Conservation (phyloP, 2,329 filamentous ascomycete species). For the Fusarium palustre region DNA sequence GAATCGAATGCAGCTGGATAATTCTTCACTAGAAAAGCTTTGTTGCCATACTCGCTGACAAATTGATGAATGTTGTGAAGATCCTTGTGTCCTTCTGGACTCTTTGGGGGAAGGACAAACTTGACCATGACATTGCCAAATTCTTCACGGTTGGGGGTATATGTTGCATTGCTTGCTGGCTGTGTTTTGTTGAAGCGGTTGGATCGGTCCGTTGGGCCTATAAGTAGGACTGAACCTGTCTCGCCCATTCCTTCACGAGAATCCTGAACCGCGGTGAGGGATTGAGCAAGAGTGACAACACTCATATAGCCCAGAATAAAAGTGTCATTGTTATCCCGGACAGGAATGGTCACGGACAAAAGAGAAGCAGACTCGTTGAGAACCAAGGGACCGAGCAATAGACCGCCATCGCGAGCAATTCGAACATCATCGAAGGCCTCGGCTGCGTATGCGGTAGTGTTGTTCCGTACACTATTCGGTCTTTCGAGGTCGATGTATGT, state of each 20-base stretch:
- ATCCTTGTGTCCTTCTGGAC: constrained; percentile 54
- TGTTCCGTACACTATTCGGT: constrained; percentile 56
- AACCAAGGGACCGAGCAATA: constrained; percentile 81
- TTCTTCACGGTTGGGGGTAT: constrained; percentile 51
- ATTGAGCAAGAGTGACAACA: constrained; percentile 75
- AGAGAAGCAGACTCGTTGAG: constrained; percentile 80
- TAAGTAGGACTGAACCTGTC: constrained; percentile 76
- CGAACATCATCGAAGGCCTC: constrained; percentile 63
- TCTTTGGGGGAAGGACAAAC: constrained; percentile 70
- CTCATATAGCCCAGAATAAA: constrained; percentile 88
- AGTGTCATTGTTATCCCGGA: constrained; percentile 70
- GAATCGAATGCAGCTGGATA: constrained; percentile 74
- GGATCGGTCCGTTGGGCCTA: constrained; percentile 74
- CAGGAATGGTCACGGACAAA: constrained; percentile 82
- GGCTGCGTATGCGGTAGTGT: constrained; percentile 59
- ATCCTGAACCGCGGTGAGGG: constrained; percentile 70
- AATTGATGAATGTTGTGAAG: constrained; percentile 58
- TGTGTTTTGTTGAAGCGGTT: constrained; percentile 69
- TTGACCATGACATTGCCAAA: constrained; percentile 62
- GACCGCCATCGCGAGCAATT: constrained; percentile 64
- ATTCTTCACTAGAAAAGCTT: constrained; percentile 67
- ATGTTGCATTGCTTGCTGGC: constrained; percentile 61
- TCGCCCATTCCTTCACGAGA: constrained; percentile 77
- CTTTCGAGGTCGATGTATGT: constrained; percentile 67
- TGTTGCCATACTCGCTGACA: constrained; percentile 55